Evolutionary conservation across 495 filamentous ascomycete species (phyloP), one percentile per base, ranked within the genome.

Genomic region (Aspergillus conjunctus): DNA sequence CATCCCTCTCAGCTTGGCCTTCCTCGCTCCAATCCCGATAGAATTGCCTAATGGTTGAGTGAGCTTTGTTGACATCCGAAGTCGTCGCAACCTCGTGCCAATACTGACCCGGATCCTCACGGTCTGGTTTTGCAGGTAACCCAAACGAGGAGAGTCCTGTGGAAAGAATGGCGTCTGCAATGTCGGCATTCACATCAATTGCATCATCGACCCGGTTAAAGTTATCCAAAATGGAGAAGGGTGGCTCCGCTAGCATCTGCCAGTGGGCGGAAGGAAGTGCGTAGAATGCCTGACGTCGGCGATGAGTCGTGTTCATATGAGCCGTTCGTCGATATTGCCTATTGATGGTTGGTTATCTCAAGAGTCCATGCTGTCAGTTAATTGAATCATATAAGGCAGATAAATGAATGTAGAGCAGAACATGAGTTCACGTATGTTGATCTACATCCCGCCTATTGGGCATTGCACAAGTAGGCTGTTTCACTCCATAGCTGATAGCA

Each of bases 1-100:
- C 86, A 5, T 84, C 77, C 6, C 95, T 81, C 75, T 99, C 94
- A 0, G 69, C 56, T 18, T 71, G 73, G 4, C 93, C 94, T 65
- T 90, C 93, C 9, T 79, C 81, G 43, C 90, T 91, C 94, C 94
- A 99, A 71, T 99, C 94, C 7, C 94, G 90, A 69, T 91, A 97
- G 67, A 99, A 90, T 69, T 99, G 94, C 20, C 92, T 82, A 51
- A 99, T 79, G 7, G 91, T 97, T 53, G 90, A 93, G 61, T 89
- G 83, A 17, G 93, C 94, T 73, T 97, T 99, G 66, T 94, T 92
- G 50, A 95, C 66, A 70, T 97, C 93, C 4, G 76, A 75, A 20
- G 81, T 66, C 20, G 84, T 92, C 6, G 92, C 85, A 34, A 79
- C 75, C 12, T 82, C 85, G 53, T 80, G 77, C 88, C 91, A 93